Evolutionary conservation across 2,329 filamentous ascomycete genomes (phyloP).

Genomic region (Sclerotiophoma versabilis): DNA sequence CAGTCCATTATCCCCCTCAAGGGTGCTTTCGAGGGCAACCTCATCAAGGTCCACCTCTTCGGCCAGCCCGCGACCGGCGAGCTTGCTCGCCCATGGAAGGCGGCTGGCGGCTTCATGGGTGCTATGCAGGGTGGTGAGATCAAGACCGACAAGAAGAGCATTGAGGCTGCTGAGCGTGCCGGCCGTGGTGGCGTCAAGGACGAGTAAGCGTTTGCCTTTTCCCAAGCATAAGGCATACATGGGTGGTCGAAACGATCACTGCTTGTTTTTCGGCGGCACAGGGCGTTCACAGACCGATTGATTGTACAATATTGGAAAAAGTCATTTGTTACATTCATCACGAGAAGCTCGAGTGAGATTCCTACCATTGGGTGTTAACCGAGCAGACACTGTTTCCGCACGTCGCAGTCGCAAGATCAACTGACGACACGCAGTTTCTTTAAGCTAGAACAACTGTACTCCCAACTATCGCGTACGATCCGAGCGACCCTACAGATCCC

Average conservation of each 20-base stretch:
- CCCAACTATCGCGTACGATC: too few species aligned
- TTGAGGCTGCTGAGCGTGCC: constrained; percentile 60
- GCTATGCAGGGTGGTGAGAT: constrained; percentile 74
- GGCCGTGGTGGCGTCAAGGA: constrained; percentile 61
- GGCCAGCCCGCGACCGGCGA: constrained; percentile 88
- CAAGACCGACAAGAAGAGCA: constrained; percentile 79
- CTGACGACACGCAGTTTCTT: too few species aligned
- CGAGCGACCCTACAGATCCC: too few species aligned
- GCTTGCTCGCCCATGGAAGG: constrained; percentile 96
- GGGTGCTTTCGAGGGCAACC: constrained; percentile 91
- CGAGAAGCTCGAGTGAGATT: background rate
- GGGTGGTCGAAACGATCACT: background rate
- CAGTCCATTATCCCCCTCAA: constrained; percentile 99
- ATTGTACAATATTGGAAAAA: constrained; percentile 5
- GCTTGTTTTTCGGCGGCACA: background rate
- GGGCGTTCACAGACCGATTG: background rate
- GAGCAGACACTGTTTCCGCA: too few species aligned
- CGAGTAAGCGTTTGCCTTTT: constrained; percentile 49
- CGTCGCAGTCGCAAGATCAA: too few species aligned
- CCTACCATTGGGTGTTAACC: too few species aligned
- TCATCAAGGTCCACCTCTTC: constrained; percentile 93
- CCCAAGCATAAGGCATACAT: background rate
- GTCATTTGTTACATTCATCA: background rate
- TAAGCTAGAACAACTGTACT: too few species aligned
- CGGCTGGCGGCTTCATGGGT: constrained; percentile 79